Evolutionary conservation across 2,329 filamentous ascomycete species (phyloP).

Genomic region (Epicoccum nigrum): DNA sequence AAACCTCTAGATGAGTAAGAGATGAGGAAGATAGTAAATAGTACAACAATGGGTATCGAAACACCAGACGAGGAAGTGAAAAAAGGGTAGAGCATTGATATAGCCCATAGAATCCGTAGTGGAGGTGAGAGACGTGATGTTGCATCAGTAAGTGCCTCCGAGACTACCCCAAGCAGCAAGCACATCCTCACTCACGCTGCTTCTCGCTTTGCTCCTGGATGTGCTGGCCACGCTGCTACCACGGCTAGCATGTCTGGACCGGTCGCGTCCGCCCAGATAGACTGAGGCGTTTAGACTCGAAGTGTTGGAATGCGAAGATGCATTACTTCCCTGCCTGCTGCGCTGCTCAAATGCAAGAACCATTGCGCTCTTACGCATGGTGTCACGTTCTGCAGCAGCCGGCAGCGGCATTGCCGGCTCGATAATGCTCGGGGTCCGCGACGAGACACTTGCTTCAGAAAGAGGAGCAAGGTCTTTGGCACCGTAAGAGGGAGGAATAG

Average conservation of each 20-base stretch:
- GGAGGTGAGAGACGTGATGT: neutral
- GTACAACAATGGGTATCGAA: constrained; percentile 1
- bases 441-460: constrained; percentile 28
- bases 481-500: constrained; percentile 20
- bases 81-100: neutral
- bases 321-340: constrained; percentile 30
- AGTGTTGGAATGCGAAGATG: constrained; percentile 10
- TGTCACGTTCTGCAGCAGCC: constrained; percentile 1
- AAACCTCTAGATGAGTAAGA: neutral
- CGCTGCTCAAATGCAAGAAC: constrained; percentile 2
- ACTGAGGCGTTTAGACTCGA: constrained; percentile 13
- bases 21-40: neutral
- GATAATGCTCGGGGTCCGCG: constrained; percentile 30
- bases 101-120: neutral
- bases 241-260: constrained; percentile 25
- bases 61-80: neutral
- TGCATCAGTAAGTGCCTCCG: constrained; percentile 44
- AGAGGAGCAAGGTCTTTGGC: constrained; percentile 28
- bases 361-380: constrained; percentile 3
- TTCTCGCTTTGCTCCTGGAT: constrained; percentile 25
- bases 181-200: constrained; percentile 55
- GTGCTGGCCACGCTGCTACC: constrained; percentile 35
- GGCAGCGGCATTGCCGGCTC: constrained; percentile 17
- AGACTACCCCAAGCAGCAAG: constrained; percentile 55
- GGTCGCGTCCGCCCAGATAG: constrained; percentile 7